phyloP scores from a whole-genome alignment of 306 rosid species.

The Oxytropis ochrocephala region DNA sequence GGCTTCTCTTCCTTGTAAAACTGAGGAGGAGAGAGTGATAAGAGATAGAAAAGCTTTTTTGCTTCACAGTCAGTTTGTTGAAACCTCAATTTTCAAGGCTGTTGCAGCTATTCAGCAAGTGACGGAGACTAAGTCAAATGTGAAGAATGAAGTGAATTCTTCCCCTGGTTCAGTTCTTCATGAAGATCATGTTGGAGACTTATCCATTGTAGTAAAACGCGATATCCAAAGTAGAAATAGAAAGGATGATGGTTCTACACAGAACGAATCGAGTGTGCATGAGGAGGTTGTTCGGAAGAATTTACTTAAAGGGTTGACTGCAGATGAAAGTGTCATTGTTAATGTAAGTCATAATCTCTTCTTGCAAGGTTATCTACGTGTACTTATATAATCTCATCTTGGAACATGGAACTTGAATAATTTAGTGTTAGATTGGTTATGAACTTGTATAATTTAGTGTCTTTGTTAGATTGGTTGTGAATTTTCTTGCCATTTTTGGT shows the following conservation, averaged over 20 bases:
- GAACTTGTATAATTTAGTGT: too few species aligned
- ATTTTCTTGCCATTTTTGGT: background rate
- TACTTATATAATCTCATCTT: too few species aligned
- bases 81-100: slow-evolving; percentile 67
- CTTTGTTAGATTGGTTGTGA: too few species aligned
- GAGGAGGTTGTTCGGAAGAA: slow-evolving; percentile 49
- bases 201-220: slow-evolving; percentile 48
- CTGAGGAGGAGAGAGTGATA: slow-evolving; percentile 85
- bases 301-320: slow-evolving; percentile 83
- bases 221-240: slow-evolving; percentile 33
- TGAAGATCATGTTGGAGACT: slow-evolving; percentile 57
- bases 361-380: background rate
- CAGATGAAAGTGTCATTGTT: slow-evolving; percentile 83
- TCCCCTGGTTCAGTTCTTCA: slow-evolving; percentile 34
- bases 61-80: slow-evolving; percentile 79
- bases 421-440: too few species aligned
- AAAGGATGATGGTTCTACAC: slow-evolving; percentile 10
- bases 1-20: slow-evolving; percentile 81
- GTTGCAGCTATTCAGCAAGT: slow-evolving; percentile 52
- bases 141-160: slow-evolving; percentile 14
- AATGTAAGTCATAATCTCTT: slow-evolving; percentile 47
- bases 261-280: slow-evolving; percentile 13
- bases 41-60: slow-evolving; percentile 94
- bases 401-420: too few species aligned
- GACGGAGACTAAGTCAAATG: slow-evolving; percentile 34